Evolutionary conservation across 2,329 filamentous ascomycete genomes (phyloP).

Genomic region (Thelonectria rubi): DNA sequence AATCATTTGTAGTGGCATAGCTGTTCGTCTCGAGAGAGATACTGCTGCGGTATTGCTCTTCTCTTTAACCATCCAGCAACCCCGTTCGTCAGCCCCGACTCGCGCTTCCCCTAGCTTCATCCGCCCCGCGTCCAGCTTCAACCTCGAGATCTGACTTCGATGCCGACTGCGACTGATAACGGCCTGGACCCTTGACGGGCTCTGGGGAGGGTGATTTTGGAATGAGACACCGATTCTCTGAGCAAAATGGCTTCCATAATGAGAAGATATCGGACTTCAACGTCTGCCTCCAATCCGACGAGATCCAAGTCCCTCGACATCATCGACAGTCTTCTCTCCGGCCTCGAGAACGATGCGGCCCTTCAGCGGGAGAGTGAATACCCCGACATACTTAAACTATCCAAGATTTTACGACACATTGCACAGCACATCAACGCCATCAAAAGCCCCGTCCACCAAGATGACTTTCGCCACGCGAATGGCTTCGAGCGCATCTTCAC

Average conservation of each 20-base stretch:
- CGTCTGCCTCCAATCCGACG: conserved; percentile 65
- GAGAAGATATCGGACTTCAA: conserved; percentile 71
- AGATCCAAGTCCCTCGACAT: conserved; percentile 70
- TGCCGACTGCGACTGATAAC: conserved; percentile 46
- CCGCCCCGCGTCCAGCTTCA: conserved; percentile 43
- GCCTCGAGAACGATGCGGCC: conserved; percentile 49
- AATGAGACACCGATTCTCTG: conserved; percentile 37
- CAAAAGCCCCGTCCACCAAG: conserved; percentile 66
- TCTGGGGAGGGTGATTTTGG: conserved; percentile 44
- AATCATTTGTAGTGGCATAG: conserved; percentile 23
- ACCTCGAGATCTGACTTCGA: conserved; percentile 44
- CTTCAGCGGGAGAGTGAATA: conserved; percentile 52
- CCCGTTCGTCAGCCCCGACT: not conserved
- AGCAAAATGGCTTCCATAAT: conserved; percentile 60
- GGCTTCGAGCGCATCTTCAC: conserved; percentile 81
- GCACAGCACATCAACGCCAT: conserved; percentile 67
- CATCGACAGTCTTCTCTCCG: conserved; percentile 63
- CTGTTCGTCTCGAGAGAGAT: not conserved
- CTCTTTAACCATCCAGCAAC: not conserved
- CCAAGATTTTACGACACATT: conserved; percentile 69
- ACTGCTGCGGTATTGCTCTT: not conserved
- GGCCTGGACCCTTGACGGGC: conserved; percentile 51
- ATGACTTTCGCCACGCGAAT: conserved; percentile 82
- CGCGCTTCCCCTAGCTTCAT: conserved; percentile 33
- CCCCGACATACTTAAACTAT: conserved; percentile 58